phyloP scores from a whole-genome alignment of 176 grass and related monocot genomes.

The Musa schizocarpa region DNA sequence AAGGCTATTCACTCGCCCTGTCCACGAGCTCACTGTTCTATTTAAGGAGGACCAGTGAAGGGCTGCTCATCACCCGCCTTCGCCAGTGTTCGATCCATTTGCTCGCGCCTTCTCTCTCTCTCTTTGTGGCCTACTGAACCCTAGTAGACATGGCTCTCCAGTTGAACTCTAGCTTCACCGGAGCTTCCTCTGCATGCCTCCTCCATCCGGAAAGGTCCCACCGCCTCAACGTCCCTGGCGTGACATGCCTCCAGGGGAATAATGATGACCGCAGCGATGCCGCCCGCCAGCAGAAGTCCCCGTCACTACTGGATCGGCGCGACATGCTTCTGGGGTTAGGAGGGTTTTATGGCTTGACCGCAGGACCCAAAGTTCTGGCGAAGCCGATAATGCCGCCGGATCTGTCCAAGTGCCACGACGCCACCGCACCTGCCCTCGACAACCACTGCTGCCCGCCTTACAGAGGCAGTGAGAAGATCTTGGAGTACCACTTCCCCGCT shows the following conservation, averaged over 20 bases:
- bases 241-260: neutral
- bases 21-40: too few relatives aligned
- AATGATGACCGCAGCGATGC: neutral
- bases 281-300: neutral
- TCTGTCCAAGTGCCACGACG: conserved; percentile 13
- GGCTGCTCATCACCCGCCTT: too few relatives aligned
- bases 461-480: neutral
- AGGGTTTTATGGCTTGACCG: neutral
- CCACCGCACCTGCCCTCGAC: neutral
- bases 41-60: too few relatives aligned
- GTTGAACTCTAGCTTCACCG: neutral
- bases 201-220: neutral
- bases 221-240: neutral
- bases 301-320: conserved; percentile 13
- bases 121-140: too few relatives aligned
- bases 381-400: conserved; percentile 21
- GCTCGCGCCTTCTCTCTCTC: too few relatives aligned
- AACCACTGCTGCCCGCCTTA: conserved; percentile 17
- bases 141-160: neutral
- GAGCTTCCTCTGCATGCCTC: neutral
- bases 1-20: too few relatives aligned
- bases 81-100: too few relatives aligned
- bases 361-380: conserved; percentile 2
- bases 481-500: conserved; percentile 6
- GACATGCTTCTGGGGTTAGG: conserved; percentile 26